phyloP scores from a whole-genome alignment of 2,329 filamentous ascomycete species.

The Arthrinium puccinioides region DNA sequence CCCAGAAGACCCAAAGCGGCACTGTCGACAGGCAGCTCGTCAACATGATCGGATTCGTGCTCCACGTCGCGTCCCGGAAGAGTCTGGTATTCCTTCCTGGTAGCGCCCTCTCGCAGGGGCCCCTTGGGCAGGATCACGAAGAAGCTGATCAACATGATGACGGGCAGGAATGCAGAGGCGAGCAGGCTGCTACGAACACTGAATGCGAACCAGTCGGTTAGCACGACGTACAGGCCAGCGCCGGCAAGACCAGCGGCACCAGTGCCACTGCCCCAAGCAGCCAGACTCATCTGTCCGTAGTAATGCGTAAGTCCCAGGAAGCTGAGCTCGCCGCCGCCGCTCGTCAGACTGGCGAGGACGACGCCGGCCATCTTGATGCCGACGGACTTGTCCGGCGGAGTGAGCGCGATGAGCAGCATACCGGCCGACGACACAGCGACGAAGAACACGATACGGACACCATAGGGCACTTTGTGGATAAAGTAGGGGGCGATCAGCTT shows the following conservation, averaged over 20 bases:
- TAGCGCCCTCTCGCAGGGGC: conserved; percentile 45
- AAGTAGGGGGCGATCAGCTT: conserved; percentile 91
- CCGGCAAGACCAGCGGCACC: conserved; percentile 83
- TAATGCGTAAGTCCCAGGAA: conserved; percentile 90
- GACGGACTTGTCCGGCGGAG: conserved; percentile 59
- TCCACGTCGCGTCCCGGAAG: conserved; percentile 38
- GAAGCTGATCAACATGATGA: conserved; percentile 79
- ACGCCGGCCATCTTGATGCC: conserved; percentile 75
- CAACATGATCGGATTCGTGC: conserved; percentile 29
- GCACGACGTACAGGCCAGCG: conserved; percentile 77
- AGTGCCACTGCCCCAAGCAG: conserved; percentile 88
- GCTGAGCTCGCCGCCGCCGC: conserved; percentile 81
- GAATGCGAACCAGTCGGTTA: conserved; percentile 74
- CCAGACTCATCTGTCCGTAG: conserved; percentile 80
- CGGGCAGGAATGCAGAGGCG: conserved; percentile 70
- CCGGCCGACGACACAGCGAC: conserved; percentile 69
- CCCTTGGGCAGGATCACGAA: conserved; percentile 70
- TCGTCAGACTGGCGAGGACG: conserved; percentile 75
- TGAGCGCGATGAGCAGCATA: conserved; percentile 84
- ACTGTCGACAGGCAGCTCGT: conserved; percentile 26
- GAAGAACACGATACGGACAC: conserved; percentile 65
- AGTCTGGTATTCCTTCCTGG: conserved; percentile 45
- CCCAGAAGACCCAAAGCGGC: conserved; percentile 43
- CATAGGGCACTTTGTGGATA: conserved; percentile 81
- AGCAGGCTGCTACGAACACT: conserved; percentile 69